phyloP scores from a whole-genome alignment of 1,284 basidiomycete species.

The Sanghuangporus sanghuang region DNA sequence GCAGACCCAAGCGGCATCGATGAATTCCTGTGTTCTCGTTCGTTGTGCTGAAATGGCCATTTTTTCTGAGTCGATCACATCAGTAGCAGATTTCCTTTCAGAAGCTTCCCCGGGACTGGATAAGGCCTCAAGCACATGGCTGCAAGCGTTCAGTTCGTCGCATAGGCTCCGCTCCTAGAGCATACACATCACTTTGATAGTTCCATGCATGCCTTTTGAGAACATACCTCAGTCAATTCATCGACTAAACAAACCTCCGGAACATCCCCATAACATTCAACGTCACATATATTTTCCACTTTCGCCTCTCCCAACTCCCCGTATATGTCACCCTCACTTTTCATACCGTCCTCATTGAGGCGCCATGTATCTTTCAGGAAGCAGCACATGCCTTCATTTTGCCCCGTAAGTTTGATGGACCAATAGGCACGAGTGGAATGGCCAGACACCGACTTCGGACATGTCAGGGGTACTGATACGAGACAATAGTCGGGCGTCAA shows the following conservation, averaged over 20 bases:
- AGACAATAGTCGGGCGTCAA: background rate
- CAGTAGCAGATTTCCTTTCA: background rate
- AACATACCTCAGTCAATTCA: no score
- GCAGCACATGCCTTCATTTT: background rate
- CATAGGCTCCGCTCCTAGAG: no score
- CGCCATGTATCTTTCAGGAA: background rate
- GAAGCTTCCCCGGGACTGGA: background rate
- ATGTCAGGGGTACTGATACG: background rate
- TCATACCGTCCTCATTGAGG: background rate
- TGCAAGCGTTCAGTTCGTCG: no score
- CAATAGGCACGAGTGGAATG: background rate
- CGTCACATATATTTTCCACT: no score
- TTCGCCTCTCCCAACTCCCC: no score
- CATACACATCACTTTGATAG: no score
- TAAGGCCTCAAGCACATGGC: no score
- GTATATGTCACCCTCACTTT: no score
- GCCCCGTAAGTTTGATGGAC: background rate
- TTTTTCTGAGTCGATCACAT: background rate
- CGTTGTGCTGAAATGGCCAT: background rate
- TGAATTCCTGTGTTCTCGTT: background rate
- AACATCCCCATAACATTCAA: no score
- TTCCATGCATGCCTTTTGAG: no score
- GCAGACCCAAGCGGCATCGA: background rate
- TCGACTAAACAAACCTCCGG: no score
- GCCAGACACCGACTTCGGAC: background rate